Conservation (phyloP, 345 rosid species). For the Gossypioides kirkii region DNA sequence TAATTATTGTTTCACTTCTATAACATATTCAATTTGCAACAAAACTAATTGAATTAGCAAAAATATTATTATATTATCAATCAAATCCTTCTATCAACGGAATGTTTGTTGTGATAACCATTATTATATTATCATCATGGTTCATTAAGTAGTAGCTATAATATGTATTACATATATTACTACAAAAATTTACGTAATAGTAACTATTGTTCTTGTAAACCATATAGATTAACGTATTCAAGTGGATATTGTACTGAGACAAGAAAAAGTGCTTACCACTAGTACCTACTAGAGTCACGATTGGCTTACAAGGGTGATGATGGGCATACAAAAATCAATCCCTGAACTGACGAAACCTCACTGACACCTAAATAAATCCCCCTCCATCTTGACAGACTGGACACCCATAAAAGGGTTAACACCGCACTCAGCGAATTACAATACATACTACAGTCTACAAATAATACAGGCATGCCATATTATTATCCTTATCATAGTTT, state of each 20-base stretch:
- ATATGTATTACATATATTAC: too few relatives aligned
- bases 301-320: neutral
- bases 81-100: too few relatives aligned
- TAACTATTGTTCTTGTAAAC: too few relatives aligned
- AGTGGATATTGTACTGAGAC: neutral
- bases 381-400: neutral
- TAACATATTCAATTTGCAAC: too few relatives aligned
- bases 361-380: neutral
- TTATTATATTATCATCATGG: too few relatives aligned
- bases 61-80: too few relatives aligned
- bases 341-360: neutral
- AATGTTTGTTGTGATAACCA: too few relatives aligned
- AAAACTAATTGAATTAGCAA: too few relatives aligned
- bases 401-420: neutral
- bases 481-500: neutral
- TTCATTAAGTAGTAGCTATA: too few relatives aligned
- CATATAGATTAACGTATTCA: neutral
- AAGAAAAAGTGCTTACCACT: neutral
- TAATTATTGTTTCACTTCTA: too few relatives aligned
- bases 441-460: neutral
- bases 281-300: neutral
- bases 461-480: neutral
- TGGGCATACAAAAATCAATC: neutral
- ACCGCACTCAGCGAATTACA: neutral
- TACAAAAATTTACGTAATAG: too few relatives aligned